Base-by-base conservation (phyloP, 305 asterid species). In the Fraxinus baroniana region DNA sequence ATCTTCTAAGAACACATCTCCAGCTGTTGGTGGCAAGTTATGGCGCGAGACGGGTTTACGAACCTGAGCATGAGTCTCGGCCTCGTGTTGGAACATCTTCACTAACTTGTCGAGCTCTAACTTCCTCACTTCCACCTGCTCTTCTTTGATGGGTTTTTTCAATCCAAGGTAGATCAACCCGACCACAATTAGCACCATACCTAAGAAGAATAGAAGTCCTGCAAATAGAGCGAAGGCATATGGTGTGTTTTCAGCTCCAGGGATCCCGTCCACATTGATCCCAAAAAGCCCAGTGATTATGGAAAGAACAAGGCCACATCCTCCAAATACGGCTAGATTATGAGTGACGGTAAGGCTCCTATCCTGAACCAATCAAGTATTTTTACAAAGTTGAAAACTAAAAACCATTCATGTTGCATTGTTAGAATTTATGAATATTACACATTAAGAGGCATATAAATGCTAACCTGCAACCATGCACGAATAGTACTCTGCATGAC, bases 401-500 rank as follows among this genome's bases (percentile, higher is more conserved):
- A 57, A 57, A 57, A 57, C 13, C 28, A 57, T 57, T 18, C 28
- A 57, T n/a, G 64, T 20, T 60, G 71, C 30, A 60, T 20, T 60
- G 28, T 60, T 18, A 60, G 30, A 20, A 18, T 20, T 18, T 18
- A 18, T 60, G 28, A 20, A 20, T 7, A 60, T 60, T 52, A 52
- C 8, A 17, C 22, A 52, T 17, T 52, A 52, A 49, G 20, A 28
- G 78, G 26, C 66, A 78, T 22, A 37, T 12, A 28, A 83, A 83
- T 24, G 85, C 83, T 22, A 79, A 95, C 99, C 99, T 94, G 99
- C 89, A 96, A 86, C 98, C 98, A 94, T 74, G 99, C 98, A 66
- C 99, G 97, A 55, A 88, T 79, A n/a, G 93, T 91, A 90, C 99
- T 96, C 93, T 96, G 99, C 99, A 93, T 96, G 86, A 96, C 99